These are phyloP conservation scores for Chenopodium formosanum DNA, from an alignment of 148 eudicot genomes.

Conservation along the genomic window DNA sequence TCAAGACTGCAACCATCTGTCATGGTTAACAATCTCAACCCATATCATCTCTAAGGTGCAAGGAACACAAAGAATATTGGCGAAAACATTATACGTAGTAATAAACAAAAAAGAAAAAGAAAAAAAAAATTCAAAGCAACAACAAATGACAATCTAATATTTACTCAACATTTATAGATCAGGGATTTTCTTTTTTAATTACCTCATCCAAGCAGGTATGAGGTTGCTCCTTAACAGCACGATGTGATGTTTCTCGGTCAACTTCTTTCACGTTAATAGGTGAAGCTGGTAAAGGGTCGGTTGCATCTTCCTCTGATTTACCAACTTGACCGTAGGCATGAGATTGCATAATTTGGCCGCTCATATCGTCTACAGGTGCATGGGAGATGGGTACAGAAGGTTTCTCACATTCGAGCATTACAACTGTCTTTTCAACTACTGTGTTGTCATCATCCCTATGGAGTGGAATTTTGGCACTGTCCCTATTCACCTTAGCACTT, in stretches of 20 bases:
- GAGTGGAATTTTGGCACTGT: conserved; percentile 20
- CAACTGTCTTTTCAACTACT: conserved; percentile 81
- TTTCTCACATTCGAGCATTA: conserved; percentile 73
- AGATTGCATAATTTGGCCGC: conserved; percentile 19
- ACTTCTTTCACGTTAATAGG: conserved; percentile 39
- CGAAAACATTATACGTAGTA: neutral
- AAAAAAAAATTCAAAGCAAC: neutral
- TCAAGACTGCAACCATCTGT: neutral
- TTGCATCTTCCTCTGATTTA: conserved; percentile 31
- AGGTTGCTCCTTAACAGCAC: conserved; percentile 36
- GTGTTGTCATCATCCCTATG: conserved; percentile 58
- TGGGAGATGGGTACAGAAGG: conserved; percentile 36
- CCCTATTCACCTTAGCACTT: conserved; percentile 26
- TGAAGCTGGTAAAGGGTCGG: conserved; percentile 46
- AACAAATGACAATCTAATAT: neutral
- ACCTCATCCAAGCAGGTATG: conserved; percentile 37
- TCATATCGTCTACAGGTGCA: conserved; percentile 32
- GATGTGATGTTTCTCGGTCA: conserved; percentile 31
- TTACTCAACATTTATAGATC: neutral
- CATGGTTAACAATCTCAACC: neutral
- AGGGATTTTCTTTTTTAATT: conserved; percentile 8
- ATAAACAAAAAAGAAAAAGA: neutral
- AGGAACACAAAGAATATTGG: neutral
- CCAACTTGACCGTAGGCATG: conserved; percentile 31
- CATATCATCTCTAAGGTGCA: neutral